Percentiles rank a stretch among this genome's conserved stretches.
Conservation (phyloP, 305 asterid genomes). For the Rubia peregrina region DNA sequence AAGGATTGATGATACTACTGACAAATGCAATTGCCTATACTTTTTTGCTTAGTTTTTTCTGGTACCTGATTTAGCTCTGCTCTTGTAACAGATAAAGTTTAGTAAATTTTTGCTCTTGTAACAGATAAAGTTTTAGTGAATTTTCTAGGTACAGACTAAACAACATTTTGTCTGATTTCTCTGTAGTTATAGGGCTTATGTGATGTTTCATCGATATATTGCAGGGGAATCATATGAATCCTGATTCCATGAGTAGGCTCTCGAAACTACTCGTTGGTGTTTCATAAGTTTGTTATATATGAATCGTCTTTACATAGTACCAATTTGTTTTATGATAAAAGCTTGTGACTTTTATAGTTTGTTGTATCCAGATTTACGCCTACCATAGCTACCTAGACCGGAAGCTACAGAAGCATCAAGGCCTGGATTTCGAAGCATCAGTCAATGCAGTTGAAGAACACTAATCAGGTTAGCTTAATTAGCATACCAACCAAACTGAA, state of each 20-base stretch:
- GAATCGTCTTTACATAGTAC: background rate
- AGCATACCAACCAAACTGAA: background rate
- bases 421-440: slow-evolving; percentile 89
- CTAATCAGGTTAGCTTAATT: slow-evolving; percentile 49
- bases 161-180: background rate
- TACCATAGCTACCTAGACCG: slow-evolving; percentile 75
- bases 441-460: slow-evolving; percentile 81
- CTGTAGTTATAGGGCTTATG: background rate
- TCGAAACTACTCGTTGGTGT: slow-evolving; percentile 65
- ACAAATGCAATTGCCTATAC: too few species aligned
- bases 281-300: slow-evolving; percentile 33
- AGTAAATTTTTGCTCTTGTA: too few species aligned
- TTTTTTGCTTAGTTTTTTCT: too few species aligned
- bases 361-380: slow-evolving; percentile 44
- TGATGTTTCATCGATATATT: slow-evolving; percentile 8
- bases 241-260: slow-evolving; percentile 28
- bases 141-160: slow-evolving; percentile 40
- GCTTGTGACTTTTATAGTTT: background rate
- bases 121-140: too few species aligned
- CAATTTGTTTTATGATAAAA: too few species aligned
- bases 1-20: too few species aligned
- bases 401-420: slow-evolving; percentile 74
- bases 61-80: too few species aligned
- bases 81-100: too few species aligned
- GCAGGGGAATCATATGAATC: slow-evolving; percentile 50